phyloP scores from a whole-genome alignment of 2,329 filamentous ascomycete species.

The Zymoseptoria ardabiliae region DNA sequence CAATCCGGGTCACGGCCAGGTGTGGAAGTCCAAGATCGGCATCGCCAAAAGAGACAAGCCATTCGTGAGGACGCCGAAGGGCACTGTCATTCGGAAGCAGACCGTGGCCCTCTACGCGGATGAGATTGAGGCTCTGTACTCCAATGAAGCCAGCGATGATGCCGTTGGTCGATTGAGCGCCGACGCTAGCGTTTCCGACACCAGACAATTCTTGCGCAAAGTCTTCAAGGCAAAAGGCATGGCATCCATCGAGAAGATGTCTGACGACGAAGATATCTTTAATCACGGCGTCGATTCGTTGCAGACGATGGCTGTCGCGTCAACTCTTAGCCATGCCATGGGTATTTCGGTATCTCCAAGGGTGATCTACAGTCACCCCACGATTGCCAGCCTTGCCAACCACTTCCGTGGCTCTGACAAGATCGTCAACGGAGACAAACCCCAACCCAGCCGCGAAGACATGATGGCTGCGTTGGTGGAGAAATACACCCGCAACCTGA shows the following conservation, averaged over 20 bases:
- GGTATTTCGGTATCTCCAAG: slow-evolving; percentile 22
- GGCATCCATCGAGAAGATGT: slow-evolving; percentile 8
- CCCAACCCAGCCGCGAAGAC: background rate
- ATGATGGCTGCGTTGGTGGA: slow-evolving; percentile 25
- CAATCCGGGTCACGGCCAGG: slow-evolving; percentile 31
- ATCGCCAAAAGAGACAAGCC: slow-evolving; percentile 40
- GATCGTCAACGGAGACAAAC: slow-evolving; percentile 9
- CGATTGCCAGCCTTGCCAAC: slow-evolving; percentile 21
- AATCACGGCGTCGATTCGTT: slow-evolving; percentile 31
- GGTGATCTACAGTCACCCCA: slow-evolving; percentile 29
- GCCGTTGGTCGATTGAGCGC: slow-evolving; percentile 5
- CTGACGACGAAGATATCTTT: slow-evolving; percentile 29
- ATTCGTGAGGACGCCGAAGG: slow-evolving; percentile 29
- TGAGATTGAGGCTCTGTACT: slow-evolving; percentile 45
- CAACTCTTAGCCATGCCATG: slow-evolving; percentile 19
- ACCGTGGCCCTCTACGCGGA: slow-evolving; percentile 31
- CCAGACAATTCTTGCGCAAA: slow-evolving; percentile 12
- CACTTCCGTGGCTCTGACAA: background rate
- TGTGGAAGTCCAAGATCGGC: slow-evolving; percentile 39
- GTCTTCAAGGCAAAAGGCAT: slow-evolving; percentile 12
- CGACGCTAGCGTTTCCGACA: slow-evolving; percentile 13
- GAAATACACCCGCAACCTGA: slow-evolving; percentile 24
- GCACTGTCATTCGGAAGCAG: slow-evolving; percentile 9
- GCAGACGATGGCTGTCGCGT: slow-evolving; percentile 23
- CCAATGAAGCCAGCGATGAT: slow-evolving; percentile 14